Percentiles rank a stretch among this genome's conserved stretches.
These are phyloP conservation scores for Neonothopanus nambi DNA, from an alignment of 1,284 basidiomycete genomes.

Conservation along the genomic window DNA sequence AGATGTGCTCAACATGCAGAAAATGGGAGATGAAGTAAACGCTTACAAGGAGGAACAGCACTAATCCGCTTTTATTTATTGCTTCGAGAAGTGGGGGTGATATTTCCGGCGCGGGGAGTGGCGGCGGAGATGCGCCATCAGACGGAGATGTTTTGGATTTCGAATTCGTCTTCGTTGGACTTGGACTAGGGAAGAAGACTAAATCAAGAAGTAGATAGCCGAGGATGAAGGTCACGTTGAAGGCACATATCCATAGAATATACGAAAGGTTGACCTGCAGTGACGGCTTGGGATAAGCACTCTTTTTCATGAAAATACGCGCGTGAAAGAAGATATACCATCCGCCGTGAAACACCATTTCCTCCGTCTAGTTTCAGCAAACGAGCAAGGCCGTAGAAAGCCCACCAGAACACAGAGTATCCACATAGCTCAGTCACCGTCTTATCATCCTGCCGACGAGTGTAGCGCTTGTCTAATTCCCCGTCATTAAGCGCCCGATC, in stretches of 20 bases:
- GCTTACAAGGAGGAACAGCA: slow-evolving; percentile 81
- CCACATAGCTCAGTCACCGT: slow-evolving; percentile 75
- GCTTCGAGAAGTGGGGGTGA: slow-evolving; percentile 73
- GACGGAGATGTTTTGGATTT: slow-evolving; percentile 12
- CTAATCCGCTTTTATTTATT: slow-evolving; percentile 81
- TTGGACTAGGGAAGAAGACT: slow-evolving; percentile 56
- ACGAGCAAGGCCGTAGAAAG: slow-evolving; percentile 45
- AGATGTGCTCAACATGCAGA: not conserved
- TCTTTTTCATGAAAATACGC: not conserved
- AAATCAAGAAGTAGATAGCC: slow-evolving; percentile 81
- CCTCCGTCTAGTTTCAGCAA: slow-evolving; percentile 38
- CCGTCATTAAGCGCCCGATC: not conserved
- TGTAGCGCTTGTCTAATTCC: slow-evolving; percentile 9
- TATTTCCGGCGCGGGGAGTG: not conserved
- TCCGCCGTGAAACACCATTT: slow-evolving; percentile 68
- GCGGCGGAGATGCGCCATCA: not conserved
- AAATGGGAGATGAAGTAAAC: not conserved
- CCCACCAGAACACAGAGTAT: slow-evolving; percentile 83
- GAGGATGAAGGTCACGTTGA: slow-evolving; percentile 86
- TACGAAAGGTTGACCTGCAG: slow-evolving; percentile 85
- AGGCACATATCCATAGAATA: slow-evolving; percentile 87
- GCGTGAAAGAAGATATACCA: slow-evolving; percentile 53
- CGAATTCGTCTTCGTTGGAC: slow-evolving; percentile 35
- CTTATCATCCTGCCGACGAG: slow-evolving; percentile 61
- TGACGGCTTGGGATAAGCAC: not conserved